Base-by-base conservation (phyloP, 2,329 filamentous ascomycete genomes). In the Aspergillus tubingensis region DNA sequence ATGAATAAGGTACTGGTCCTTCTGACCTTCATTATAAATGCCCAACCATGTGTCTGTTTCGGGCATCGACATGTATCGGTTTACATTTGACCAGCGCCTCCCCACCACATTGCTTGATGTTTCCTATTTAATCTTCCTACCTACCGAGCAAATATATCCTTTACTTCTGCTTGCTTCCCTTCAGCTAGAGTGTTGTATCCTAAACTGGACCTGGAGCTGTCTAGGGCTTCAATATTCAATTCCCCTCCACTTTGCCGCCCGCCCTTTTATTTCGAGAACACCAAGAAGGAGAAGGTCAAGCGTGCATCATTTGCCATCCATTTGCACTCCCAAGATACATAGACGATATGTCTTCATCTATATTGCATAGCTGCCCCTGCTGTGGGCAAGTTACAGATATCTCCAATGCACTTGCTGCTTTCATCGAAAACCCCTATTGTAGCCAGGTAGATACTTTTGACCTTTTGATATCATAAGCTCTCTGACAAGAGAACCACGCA, bases 371-470 rank as follows among this genome's bases (percentile, higher is more conserved):
- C 60, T 79, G 77, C 61, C 71, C 72, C 30, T 73, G 72, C 47
- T 80, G 76, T 65, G 73, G 74, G 30, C 72, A 74, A 63, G 67
- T 72, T 47, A 76, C 71, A 27, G 72, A 77, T 65, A 70, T 77
- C 10, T 74, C 74, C 51, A 70, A 66, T 58, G 65, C 68, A 25
- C 65, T 79, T 36, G 70, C 72, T 56, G 70, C 69, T 32, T 78
- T 77, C 61, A 69, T 74, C 51, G 73, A 77, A 59, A 73, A 76
- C 38, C 72, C 74, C 32, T 68, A 74, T 59, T 79, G 77, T 70
- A 72, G 68, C 62, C 73, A 78, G 77, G 77, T 79, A 77, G 69
- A 67, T 67, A 30, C 43, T 43, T 56, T 8, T 17, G 48, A 27
- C 50, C 61, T 59, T 62, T 60, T 59, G 65, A 63, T 56, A 65